These are phyloP conservation scores for Penicillium canariense DNA, from an alignment of 495 filamentous ascomycete genomes.

Conservation along the genomic window DNA sequence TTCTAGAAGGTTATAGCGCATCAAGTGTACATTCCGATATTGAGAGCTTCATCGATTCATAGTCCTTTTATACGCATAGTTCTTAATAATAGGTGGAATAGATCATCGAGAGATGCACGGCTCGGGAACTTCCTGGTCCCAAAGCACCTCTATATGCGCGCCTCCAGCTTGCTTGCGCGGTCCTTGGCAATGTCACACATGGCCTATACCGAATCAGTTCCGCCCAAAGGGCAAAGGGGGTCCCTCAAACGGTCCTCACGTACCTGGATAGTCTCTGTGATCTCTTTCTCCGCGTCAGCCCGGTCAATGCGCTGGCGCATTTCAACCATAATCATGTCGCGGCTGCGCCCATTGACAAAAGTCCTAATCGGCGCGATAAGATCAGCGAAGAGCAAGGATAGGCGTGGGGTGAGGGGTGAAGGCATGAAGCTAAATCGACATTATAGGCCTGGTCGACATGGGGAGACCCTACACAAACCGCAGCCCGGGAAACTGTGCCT, in stretches of 20 bases:
- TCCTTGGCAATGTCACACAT: conserved; percentile 74
- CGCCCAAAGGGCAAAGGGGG: not conserved
- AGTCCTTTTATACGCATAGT: too few relatives aligned
- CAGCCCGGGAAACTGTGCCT: conserved; percentile 76
- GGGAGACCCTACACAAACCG: conserved; percentile 71
- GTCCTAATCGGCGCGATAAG: conserved; percentile 47
- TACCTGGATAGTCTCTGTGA: conserved; percentile 75
- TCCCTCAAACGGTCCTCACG: too few relatives aligned
- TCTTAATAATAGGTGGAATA: too few relatives aligned
- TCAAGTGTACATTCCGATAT: not conserved
- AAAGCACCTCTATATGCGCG: conserved; percentile 17
- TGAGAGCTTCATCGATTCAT: not conserved
- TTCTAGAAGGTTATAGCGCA: not conserved
- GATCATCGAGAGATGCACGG: not conserved
- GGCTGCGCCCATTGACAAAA: conserved; percentile 82
- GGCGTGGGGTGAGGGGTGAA: not conserved
- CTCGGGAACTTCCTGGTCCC: not conserved
- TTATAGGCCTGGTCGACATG: too few relatives aligned
- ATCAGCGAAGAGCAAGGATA: conserved; percentile 11
- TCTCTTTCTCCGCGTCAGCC: conserved; percentile 64
- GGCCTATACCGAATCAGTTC: conserved; percentile 42
- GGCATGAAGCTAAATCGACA: too few relatives aligned
- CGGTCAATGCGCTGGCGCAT: conserved; percentile 75
- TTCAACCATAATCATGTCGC: conserved; percentile 75
- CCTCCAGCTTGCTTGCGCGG: conserved; percentile 52